These are phyloP conservation scores for Harringtonia lauricola DNA, from an alignment of 2,329 filamentous ascomycete species.

Conservation along the genomic window DNA sequence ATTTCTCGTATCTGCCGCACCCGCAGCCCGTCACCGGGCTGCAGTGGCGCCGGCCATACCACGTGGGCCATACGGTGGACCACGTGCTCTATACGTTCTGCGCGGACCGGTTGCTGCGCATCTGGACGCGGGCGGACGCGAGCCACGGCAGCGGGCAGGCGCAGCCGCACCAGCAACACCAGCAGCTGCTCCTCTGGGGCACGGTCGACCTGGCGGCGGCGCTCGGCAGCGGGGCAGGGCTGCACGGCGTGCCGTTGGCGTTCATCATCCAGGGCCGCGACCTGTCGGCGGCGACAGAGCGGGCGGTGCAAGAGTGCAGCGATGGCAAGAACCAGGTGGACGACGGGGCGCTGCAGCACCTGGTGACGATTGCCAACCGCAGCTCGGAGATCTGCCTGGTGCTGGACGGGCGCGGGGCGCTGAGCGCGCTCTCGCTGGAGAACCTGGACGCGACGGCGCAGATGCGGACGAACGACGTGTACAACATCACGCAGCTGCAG, in stretches of 20 bases:
- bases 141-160: conserved; percentile 39
- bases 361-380: conserved; percentile 76
- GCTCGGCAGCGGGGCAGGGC: neutral
- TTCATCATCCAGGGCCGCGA: conserved; percentile 78
- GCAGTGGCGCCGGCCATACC: conserved; percentile 73
- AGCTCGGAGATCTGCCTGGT: conserved; percentile 81
- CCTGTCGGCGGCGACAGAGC: conserved; percentile 66
- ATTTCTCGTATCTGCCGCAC: conserved; percentile 84
- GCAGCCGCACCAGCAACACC: no score
- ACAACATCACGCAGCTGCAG: conserved; percentile 74
- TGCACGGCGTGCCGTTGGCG: conserved; percentile 37
- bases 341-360: conserved; percentile 66
- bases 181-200: conserved; percentile 69
- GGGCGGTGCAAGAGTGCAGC: conserved; percentile 52
- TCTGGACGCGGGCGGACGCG: conserved; percentile 73
- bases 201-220: conserved; percentile 66
- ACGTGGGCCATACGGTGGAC: conserved; percentile 67
- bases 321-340: conserved; percentile 39
- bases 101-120: conserved; percentile 64
- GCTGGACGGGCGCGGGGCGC: conserved; percentile 69
- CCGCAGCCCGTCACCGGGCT: conserved; percentile 68
- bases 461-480: conserved; percentile 58
- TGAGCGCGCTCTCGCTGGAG: conserved; percentile 90
- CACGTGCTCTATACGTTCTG: conserved; percentile 89
- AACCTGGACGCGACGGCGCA: conserved; percentile 64